phyloP scores from a whole-genome alignment of 306 rosid species.

The Rosa rugosa region DNA sequence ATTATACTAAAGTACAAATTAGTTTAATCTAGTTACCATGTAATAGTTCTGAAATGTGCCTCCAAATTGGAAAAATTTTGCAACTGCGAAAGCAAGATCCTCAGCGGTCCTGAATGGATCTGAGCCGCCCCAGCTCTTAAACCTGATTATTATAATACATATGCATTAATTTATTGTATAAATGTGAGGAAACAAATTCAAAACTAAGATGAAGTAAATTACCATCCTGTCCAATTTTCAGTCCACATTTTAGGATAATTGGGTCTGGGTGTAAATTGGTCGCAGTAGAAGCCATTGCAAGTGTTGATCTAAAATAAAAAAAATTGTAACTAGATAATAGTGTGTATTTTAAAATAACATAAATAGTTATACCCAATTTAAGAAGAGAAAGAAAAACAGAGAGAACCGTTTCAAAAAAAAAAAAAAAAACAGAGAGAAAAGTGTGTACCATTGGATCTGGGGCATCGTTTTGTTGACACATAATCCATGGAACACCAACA shows the following conservation, averaged over 20 bases:
- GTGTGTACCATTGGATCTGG: conserved; percentile 34
- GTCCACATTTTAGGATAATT: conserved; percentile 28
- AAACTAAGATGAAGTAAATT: no score
- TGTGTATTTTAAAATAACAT: not conserved
- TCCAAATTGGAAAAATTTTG: conserved; percentile 33
- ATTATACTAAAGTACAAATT: not conserved
- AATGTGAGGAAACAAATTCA: not conserved
- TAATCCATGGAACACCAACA: conserved; percentile 40
- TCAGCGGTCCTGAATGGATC: conserved; percentile 42
- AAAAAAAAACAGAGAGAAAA: no score
- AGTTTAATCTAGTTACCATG: conserved; percentile 19
- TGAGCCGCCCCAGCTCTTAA: conserved; percentile 31
- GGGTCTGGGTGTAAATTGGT: conserved; percentile 8
- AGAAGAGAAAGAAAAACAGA: not conserved
- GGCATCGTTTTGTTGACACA: conserved; percentile 38
- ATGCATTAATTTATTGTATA: not conserved
- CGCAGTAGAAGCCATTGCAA: conserved; percentile 21
- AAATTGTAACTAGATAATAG: not conserved
- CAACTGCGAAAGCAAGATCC: conserved; percentile 46
- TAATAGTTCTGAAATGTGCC: conserved; percentile 45
- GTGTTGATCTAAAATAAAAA: not conserved
- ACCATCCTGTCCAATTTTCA: conserved; percentile 36
- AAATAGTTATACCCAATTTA: no score
- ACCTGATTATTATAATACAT: conserved; percentile 18
- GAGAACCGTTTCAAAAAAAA: no score